Conservation (phyloP, 768 basidiomycete species). For the Termitomyces sp. region DNA sequence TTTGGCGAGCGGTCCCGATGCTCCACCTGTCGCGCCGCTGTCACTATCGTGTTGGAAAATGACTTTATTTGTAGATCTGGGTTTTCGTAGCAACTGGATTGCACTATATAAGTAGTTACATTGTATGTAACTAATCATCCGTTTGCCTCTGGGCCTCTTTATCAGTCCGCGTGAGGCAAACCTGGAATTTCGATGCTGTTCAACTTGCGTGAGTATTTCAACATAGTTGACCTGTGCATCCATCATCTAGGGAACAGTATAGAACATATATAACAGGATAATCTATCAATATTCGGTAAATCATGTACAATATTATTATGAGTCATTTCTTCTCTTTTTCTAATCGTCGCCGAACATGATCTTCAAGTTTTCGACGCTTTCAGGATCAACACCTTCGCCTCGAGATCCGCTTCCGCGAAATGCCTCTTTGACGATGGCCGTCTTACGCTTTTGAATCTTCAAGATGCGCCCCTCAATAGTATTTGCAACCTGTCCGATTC, state of each 20-base stretch:
- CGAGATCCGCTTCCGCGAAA: slow-evolving; percentile 50
- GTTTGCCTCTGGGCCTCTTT: too few relatives aligned
- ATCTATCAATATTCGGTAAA: neutral
- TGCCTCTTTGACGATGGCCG: slow-evolving; percentile 80
- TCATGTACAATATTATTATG: neutral
- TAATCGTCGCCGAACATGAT: slow-evolving; percentile 63
- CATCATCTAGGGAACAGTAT: neutral
- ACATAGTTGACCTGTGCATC: neutral
- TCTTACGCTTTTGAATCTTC: slow-evolving; percentile 82
- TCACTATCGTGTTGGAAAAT: too few relatives aligned
- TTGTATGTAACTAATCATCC: too few relatives aligned
- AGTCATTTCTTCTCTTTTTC: neutral
- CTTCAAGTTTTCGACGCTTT: slow-evolving; percentile 78
- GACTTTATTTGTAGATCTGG: too few relatives aligned
- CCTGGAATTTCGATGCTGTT: too few relatives aligned
- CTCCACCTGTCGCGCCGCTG: too few relatives aligned
- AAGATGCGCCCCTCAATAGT: slow-evolving; percentile 80
- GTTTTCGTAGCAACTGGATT: too few relatives aligned
- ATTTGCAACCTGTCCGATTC: slow-evolving; percentile 44
- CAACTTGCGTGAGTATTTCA: too few relatives aligned
- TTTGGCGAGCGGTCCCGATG: too few relatives aligned
- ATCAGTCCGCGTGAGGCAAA: too few relatives aligned
- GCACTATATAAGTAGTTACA: too few relatives aligned
- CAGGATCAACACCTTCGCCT: slow-evolving; percentile 47
- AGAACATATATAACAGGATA: neutral